Evolutionary conservation across 2,329 filamentous ascomycete genomes (phyloP).

Genomic region (Botrytis squamosa): DNA sequence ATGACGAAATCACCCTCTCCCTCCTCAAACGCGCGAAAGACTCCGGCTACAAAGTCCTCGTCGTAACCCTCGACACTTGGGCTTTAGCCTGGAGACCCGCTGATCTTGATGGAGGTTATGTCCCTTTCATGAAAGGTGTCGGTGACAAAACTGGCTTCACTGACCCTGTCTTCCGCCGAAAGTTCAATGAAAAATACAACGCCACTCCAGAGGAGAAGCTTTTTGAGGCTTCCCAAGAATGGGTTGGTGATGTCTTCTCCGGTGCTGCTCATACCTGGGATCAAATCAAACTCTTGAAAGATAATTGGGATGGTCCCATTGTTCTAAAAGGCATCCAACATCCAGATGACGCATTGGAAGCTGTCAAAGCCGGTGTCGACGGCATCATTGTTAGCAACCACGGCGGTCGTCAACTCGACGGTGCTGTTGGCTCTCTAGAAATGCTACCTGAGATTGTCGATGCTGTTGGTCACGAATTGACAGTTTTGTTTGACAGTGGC

Average conservation of each 20-base stretch:
- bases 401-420: slow-evolving; percentile 56
- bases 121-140: slow-evolving; percentile 58
- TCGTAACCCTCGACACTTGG: slow-evolving; percentile 73
- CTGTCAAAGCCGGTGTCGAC: slow-evolving; percentile 46
- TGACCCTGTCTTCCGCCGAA: slow-evolving; percentile 63
- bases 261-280: slow-evolving; percentile 58
- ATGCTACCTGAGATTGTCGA: slow-evolving; percentile 61
- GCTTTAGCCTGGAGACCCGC: slow-evolving; percentile 66
- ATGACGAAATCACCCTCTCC: slow-evolving; percentile 63
- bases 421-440: slow-evolving; percentile 53
- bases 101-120: slow-evolving; percentile 62
- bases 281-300: slow-evolving; percentile 56
- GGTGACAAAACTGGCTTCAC: slow-evolving; percentile 63
- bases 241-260: slow-evolving; percentile 53
- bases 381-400: slow-evolving; percentile 59
- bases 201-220: slow-evolving; percentile 46
- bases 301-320: slow-evolving; percentile 63
- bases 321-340: slow-evolving; percentile 58
- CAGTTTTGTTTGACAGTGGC: slow-evolving; percentile 60
- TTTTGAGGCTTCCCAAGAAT: slow-evolving; percentile 50
- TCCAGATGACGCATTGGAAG: slow-evolving; percentile 49
- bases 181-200: slow-evolving; percentile 54
- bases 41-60: slow-evolving; percentile 62
- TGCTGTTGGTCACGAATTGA: slow-evolving; percentile 58
- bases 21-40: slow-evolving; percentile 60